Evolutionary conservation across 2,329 filamentous ascomycete genomes (phyloP), one percentile per base, ranked within the genome.

Genomic region (Penicillium brevicompactum): DNA sequence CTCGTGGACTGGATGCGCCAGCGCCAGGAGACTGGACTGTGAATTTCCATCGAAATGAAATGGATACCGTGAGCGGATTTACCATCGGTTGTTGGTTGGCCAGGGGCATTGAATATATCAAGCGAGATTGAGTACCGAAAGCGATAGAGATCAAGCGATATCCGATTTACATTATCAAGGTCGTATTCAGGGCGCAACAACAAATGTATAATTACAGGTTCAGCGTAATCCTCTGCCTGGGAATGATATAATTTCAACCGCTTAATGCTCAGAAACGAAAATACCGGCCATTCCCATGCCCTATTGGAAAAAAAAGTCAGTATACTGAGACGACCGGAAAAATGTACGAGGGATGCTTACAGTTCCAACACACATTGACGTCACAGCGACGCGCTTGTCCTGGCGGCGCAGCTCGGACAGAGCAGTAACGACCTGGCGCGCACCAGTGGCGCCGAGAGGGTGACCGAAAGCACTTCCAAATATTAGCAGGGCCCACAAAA

Each of bases 291-390:
- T 95, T 43, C 92, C 92, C 74, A 77, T 77, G 27, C 75, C 75
- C 69, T 76, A 21, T 32, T 9, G 18, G 18, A 2, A 18, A n/a
- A 53, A 27, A 32, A 31, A 21, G 50, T 64, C 51, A 59, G 46
- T 50, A 43, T 13, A 46, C 45, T 16, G 1, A 5, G 22, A 22
- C n/a, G 2, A 24, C 42, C 24, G 7, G 32, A 16, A 50, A 7
- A 10, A 27, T 24, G 16, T 18, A 27, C 10, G 21, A 8, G 30
- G 38, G 10, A 21, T 91, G 59, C 91, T 70, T 64, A 75, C 92
- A 1, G 92, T 97, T 56, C 92, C 93, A 40, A 97, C 80, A 75
- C 92, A 97, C 93, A 97, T 97, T 70, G 88, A 92, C 16, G 91
- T 96, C 43, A 95, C 85, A 32, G 92, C 92, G 55, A 97, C 76